Percentiles rank a stretch among this genome's conserved stretches.
phyloP scores from a whole-genome alignment of 2,329 filamentous ascomycete species.

The Albophoma yamanashiensis region DNA sequence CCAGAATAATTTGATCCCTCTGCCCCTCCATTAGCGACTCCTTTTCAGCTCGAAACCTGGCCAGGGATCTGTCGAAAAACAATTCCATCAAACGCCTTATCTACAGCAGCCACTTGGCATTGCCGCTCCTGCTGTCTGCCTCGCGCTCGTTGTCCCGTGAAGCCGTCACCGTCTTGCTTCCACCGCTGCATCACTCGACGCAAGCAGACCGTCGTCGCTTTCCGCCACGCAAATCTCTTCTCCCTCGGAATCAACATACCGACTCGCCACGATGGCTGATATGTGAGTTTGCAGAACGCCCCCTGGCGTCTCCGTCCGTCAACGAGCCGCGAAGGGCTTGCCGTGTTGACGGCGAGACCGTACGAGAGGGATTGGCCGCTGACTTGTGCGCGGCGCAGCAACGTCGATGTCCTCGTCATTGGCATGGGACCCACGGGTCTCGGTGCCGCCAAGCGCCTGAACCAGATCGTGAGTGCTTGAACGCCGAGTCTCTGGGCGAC shows the following conservation, averaged over 20 bases:
- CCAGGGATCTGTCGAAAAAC: constrained; percentile 1
- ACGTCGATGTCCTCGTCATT: constrained; percentile 95
- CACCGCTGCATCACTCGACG: not conserved
- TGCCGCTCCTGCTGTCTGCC: constrained; percentile 12
- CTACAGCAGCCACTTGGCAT: constrained; percentile 16
- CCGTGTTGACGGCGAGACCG: constrained; percentile 8
- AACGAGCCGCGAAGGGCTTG: not conserved
- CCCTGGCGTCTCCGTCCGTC: not conserved
- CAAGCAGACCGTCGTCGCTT: not conserved
- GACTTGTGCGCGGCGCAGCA: constrained; percentile 37
- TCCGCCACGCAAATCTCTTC: not conserved
- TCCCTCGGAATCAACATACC: not conserved
- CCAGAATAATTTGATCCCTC: constrained; percentile 23
- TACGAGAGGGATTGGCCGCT: constrained; percentile 2
- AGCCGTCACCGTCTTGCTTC: not conserved
- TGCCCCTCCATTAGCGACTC: constrained; percentile 26
- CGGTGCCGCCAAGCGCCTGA: constrained; percentile 93
- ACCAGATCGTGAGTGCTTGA: constrained; percentile 70
- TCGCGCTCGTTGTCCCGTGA: constrained; percentile 10
- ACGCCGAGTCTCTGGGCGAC: constrained; percentile 13
- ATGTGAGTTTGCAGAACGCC: not conserved
- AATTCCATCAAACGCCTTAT: constrained; percentile 10
- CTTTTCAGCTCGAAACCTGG: constrained; percentile 15
- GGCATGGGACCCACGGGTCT: constrained; percentile 95
- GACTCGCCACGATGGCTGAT: not conserved